Evolutionary conservation across 371 early-diverging fungal species (phyloP).

Genomic region (Smittium mucronatum): DNA sequence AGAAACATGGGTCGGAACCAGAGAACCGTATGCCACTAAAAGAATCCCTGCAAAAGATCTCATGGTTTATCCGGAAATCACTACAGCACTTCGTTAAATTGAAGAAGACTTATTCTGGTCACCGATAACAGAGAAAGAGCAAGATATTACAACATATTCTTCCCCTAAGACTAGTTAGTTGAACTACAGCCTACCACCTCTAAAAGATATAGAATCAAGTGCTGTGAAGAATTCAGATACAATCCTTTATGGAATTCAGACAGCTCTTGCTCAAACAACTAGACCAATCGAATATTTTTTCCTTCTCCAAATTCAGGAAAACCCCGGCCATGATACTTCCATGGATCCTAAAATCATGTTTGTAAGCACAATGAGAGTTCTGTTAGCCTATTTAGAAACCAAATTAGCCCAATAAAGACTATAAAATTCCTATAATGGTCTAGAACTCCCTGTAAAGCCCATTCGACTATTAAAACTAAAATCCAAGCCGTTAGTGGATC

Average conservation of each 20-base stretch:
- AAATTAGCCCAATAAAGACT: not conserved
- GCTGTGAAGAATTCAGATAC: not conserved
- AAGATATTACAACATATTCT: not conserved
- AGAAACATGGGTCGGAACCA: not conserved
- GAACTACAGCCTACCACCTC: not conserved
- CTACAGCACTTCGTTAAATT: not conserved
- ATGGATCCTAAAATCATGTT: not conserved
- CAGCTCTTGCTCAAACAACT: not conserved
- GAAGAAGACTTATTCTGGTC: constrained; percentile 2
- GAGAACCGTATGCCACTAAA: not conserved
- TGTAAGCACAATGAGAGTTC: constrained; percentile 3
- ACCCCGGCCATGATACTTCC: not conserved
- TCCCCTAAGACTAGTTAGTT: not conserved
- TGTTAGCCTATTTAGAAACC: not conserved
- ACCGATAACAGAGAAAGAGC: not conserved
- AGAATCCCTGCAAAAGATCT: not conserved
- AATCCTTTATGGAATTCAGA: not conserved
- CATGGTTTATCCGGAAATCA: not conserved
- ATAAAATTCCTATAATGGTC: not conserved
- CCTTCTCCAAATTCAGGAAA: not conserved
- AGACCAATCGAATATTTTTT: not conserved
- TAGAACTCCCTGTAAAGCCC: not conserved
- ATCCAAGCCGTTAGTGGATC: not conserved
- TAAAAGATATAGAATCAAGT: not conserved
- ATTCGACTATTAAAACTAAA: not conserved